Base-by-base conservation (phyloP, 2,329 filamentous ascomycete species). In the Fusarium vanettenii region DNA sequence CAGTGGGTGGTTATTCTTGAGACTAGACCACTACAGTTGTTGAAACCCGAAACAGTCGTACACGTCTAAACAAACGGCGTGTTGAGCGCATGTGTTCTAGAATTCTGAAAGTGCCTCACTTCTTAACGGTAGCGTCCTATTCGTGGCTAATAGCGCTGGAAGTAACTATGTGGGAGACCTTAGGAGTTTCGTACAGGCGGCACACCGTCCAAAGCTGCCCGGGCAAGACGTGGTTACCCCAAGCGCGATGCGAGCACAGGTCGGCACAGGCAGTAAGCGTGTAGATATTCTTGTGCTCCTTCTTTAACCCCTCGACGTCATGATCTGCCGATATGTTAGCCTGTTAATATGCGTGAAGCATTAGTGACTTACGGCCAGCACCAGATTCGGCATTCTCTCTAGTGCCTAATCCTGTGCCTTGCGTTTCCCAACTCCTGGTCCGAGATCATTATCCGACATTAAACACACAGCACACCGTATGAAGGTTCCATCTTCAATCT, bases 401-500 rank as follows among this genome's bases (percentile, higher is more conserved):
- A 14, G 6, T 31, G 11, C 60, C 18, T 16, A 62, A 35, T n/a
- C 25, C 6, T 29, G 3, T 18, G 29, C 18, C 31, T 43, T 41
- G 27, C 60, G 13, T 3, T 52, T 60, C 16, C 33, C n/a, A 3
- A 20, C 13, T 14, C 29, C 64, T 3, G n/a, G 33, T 0, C 64
- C 59, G 1, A 72, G 59, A 9, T 72, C 64, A 14, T 60, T 33
- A 9, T 68, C 60, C 0, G 60, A 59, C 70, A 64, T 60, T 5
- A 68, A 41, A 29, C 39, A 68, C 18, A 57, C 59, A 1, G 59
- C 41, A 33, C 22, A 29, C 16, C 18, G 35, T 1, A 6, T 9
- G 10, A 33, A 14, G 7, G 45, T 33, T 2, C 55, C 64, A 14
- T 27, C 6, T 3, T 66, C 45, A 39, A 66, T 41, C 56, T 33